Evolutionary conservation across 2,329 filamentous ascomycete species (phyloP).

Genomic region (Pseudogymnoascus sp.): DNA sequence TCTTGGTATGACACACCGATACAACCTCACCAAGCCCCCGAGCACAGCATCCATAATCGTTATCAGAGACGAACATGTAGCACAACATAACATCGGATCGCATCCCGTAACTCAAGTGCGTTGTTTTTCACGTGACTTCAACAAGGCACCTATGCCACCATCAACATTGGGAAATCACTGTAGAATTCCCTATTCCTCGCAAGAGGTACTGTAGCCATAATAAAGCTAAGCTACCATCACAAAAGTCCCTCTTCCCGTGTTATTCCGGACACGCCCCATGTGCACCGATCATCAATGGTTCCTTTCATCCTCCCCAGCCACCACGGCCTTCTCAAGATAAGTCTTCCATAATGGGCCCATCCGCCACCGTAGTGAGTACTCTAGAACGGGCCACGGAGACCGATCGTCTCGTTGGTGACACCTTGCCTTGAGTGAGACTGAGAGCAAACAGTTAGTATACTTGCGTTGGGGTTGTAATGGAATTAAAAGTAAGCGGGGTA

Average conservation of each 20-base stretch:
- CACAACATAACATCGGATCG: neutral
- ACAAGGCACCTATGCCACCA: neutral
- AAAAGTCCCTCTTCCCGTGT: neutral
- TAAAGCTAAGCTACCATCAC: slow-evolving; percentile 1
- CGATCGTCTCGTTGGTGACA: slow-evolving; percentile 6
- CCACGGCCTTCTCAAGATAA: neutral
- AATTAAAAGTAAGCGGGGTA: neutral
- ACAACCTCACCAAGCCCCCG: neutral
- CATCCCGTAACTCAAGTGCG: neutral
- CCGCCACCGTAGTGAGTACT: neutral
- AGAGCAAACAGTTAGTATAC: neutral
- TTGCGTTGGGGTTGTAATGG: neutral
- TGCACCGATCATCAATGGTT: slow-evolving; percentile 1
- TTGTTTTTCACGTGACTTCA: neutral
- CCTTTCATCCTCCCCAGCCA: neutral
- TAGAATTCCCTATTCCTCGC: neutral
- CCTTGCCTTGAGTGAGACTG: neutral
- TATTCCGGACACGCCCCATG: neutral
- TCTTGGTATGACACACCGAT: neutral
- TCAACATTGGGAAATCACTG: neutral
- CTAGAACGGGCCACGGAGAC: neutral
- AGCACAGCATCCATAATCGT: neutral
- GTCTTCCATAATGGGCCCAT: neutral
- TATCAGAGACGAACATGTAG: neutral
- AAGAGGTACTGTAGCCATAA: slow-evolving; percentile 3